Evolutionary conservation across 2,329 filamentous ascomycete species (phyloP).

Genomic region (Phialophora expanda): DNA sequence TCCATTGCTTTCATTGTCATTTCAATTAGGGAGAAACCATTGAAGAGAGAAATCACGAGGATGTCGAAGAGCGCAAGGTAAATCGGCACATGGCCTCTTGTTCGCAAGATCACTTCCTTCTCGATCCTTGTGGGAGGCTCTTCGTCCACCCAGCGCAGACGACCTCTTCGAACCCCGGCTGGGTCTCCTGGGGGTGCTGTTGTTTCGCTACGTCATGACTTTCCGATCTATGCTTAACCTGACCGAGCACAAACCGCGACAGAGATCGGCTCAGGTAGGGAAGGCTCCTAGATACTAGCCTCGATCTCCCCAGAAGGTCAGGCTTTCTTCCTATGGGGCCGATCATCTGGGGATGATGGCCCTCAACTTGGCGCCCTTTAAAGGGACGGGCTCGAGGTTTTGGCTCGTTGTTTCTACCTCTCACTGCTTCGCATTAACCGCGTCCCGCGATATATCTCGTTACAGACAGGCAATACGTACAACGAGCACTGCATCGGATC

Average conservation of each 20-base stretch:
- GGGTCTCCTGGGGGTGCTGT: background rate
- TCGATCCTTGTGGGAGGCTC: background rate
- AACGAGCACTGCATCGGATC: background rate
- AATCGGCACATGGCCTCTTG: background rate
- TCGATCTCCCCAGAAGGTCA: background rate
- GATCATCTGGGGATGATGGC: background rate
- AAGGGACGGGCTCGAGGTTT: background rate
- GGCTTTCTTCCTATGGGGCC: background rate
- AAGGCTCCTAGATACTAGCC: background rate
- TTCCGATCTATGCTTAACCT: conserved; percentile 5
- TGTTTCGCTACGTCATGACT: conserved; percentile 24
- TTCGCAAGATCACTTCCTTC: background rate
- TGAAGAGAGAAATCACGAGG: background rate
- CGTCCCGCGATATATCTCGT: background rate
- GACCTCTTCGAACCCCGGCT: background rate
- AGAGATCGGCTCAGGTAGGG: conserved; percentile 5
- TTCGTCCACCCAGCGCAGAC: background rate
- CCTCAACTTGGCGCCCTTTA: background rate
- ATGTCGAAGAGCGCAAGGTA: background rate
- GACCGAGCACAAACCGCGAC: background rate
- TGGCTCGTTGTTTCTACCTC: background rate
- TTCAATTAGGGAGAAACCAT: background rate
- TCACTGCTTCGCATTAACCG: background rate
- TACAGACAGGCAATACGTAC: background rate
- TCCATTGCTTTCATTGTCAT: background rate